Evolutionary conservation across 176 grass and related monocot genomes (phyloP).

Genomic region (Oryza glumipatula): DNA sequence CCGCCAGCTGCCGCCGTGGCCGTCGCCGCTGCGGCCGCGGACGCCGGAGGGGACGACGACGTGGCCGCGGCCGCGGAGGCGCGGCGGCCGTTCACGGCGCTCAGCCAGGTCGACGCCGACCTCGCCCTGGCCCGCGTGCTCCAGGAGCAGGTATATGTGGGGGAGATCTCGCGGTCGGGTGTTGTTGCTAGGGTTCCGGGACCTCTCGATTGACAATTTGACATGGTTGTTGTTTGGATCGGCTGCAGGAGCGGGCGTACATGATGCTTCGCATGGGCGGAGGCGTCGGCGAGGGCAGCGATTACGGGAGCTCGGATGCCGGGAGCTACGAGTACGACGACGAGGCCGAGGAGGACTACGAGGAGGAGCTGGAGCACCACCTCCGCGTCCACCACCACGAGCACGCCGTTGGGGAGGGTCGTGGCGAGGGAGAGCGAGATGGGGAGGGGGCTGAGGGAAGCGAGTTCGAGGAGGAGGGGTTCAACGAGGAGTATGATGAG

Average conservation of each 20-base stretch:
- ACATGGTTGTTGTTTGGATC: constrained; percentile 37
- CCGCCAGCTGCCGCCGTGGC: background rate
- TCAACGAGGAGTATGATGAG: constrained; percentile 69
- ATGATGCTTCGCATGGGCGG: constrained; percentile 87
- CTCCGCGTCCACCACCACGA: constrained; percentile 56
- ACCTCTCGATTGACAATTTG: constrained; percentile 1
- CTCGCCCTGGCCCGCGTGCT: constrained; percentile 91
- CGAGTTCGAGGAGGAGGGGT: constrained; percentile 79
- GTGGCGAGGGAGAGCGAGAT: constrained; percentile 24
- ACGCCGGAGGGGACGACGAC: constrained; percentile 36
- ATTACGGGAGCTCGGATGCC: constrained; percentile 87
- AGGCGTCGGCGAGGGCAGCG: constrained; percentile 64
- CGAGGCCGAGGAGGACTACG: constrained; percentile 61
- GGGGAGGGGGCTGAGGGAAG: constrained; percentile 61
- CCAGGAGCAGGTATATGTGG: constrained; percentile 75
- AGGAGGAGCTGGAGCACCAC: constrained; percentile 58
- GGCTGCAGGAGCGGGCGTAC: constrained; percentile 92
- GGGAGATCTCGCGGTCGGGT: constrained; percentile 37
- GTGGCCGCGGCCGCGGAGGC: constrained; percentile 26
- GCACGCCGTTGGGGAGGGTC: constrained; percentile 23
- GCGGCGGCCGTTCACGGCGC: constrained; percentile 80
- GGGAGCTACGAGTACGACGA: constrained; percentile 87
- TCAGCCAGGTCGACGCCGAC: constrained; percentile 97
- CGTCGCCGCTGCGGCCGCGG: background rate
- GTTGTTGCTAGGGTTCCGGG: constrained; percentile 38